A percentile compares a stretch with the other conserved stretches of the same genome.
Conservation (phyloP, 768 basidiomycete genomes). For the Ramaria sp. region DNA sequence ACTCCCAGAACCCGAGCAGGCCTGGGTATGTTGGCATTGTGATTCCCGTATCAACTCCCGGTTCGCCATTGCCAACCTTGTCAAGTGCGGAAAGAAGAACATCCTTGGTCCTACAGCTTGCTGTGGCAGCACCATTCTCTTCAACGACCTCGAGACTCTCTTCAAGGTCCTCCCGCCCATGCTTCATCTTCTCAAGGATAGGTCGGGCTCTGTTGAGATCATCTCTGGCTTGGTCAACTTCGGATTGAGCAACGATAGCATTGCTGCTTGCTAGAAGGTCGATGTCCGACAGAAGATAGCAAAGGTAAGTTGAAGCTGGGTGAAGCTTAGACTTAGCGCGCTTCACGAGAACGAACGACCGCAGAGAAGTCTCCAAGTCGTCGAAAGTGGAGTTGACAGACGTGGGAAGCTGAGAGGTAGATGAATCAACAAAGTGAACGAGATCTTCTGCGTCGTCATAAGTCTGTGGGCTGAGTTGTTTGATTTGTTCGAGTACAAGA, state of each 20-base stretch:
- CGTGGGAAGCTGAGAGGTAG: constrained; percentile 55
- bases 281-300: constrained; percentile 81
- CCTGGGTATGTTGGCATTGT: constrained; percentile 77
- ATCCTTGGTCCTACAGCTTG: constrained; percentile 41
- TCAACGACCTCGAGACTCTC: constrained; percentile 70
- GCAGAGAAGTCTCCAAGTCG: constrained; percentile 78
- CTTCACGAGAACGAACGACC: constrained; percentile 93
- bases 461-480: constrained; percentile 82
- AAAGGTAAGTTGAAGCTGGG: constrained; percentile 85
- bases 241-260: constrained; percentile 70
- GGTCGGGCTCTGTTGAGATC: constrained; percentile 66
- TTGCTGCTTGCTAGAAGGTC: constrained; percentile 83
- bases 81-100: constrained; percentile 62
- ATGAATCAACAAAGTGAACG: constrained; percentile 97
- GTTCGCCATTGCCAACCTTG: constrained; percentile 63
- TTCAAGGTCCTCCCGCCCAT: constrained; percentile 61
- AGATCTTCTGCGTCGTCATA: constrained; percentile 86
- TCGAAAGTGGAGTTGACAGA: constrained; percentile 64
- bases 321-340: constrained; percentile 93
- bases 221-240: constrained; percentile 58
- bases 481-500: constrained; percentile 87
- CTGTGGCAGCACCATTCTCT: constrained; percentile 52
- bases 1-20: constrained; percentile 73
- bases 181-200: constrained; percentile 80
- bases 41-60: constrained; percentile 41